Conservation (phyloP, 2,329 filamentous ascomycete species). For the Sarocladium kiliense region DNA sequence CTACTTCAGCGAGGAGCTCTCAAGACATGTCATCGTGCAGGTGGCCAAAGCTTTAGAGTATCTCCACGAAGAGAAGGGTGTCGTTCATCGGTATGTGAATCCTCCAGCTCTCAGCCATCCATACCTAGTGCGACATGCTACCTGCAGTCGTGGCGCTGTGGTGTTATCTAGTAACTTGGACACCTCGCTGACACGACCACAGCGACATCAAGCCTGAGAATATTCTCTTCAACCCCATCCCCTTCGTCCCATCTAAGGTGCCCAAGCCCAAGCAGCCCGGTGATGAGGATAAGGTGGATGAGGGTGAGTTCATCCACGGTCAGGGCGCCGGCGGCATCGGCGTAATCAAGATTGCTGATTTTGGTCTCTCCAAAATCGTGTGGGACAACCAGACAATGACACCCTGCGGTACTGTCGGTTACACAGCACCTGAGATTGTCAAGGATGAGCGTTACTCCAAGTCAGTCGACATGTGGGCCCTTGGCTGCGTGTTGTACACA, state of each 20-base stretch:
- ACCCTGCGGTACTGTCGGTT: constrained; percentile 96
- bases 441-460: constrained; percentile 99
- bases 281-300: constrained; percentile 95
- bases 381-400: constrained; percentile 99
- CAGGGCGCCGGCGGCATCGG: constrained; percentile 87
- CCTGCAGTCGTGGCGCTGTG: too few relatives aligned
- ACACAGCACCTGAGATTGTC: constrained; percentile 96
- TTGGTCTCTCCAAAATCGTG: constrained; percentile 94
- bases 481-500: constrained; percentile 95
- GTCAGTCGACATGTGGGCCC: constrained; percentile 98
- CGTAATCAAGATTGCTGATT: constrained; percentile 94
- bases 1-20: constrained; percentile 95
- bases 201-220: constrained; percentile 99
- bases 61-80: constrained; percentile 87
- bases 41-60: constrained; percentile 94
- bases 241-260: constrained; percentile 72
- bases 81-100: constrained; percentile 82
- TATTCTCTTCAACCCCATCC: constrained; percentile 83
- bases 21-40: constrained; percentile 88
- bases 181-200: constrained; percentile 10
- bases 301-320: constrained; percentile 85
- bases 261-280: constrained; percentile 79
- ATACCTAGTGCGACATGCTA: too few relatives aligned
- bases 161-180: too few relatives aligned
- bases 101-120: neutral